Conservation (phyloP, 495 filamentous ascomycete genomes). For the Podospora appendiculata region DNA sequence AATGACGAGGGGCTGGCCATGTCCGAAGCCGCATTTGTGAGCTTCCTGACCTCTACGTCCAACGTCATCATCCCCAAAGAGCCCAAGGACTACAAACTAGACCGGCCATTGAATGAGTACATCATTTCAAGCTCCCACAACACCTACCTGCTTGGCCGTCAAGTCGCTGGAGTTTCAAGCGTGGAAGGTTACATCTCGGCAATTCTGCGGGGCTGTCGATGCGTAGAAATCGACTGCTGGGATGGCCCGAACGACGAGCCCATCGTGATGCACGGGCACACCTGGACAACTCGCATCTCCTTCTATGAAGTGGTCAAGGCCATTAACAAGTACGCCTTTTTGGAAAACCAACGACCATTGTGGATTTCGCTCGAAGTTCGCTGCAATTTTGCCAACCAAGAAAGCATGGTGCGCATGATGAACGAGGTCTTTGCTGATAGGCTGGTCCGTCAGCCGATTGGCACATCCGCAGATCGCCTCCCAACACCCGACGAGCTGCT, state of each 20-base stretch:
- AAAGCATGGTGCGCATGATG: conserved; percentile 86
- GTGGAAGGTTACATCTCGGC: conserved; percentile 90
- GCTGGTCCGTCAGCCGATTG: conserved; percentile 66
- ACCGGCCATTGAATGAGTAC: conserved; percentile 90
- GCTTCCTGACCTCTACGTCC: conserved; percentile 65
- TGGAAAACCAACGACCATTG: conserved; percentile 70
- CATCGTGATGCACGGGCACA: conserved; percentile 83
- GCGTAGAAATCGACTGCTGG: conserved; percentile 97
- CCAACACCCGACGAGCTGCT: conserved; percentile 82
- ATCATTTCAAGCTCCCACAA: conserved; percentile 99
- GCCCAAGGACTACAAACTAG: conserved; percentile 51
- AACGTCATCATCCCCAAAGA: conserved; percentile 56
- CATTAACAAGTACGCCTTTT: conserved; percentile 89
- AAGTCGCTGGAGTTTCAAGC: conserved; percentile 82
- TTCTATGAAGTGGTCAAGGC: conserved; percentile 87
- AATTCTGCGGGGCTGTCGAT: conserved; percentile 82
- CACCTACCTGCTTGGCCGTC: conserved; percentile 87
- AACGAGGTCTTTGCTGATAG: conserved; percentile 68
- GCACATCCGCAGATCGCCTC: conserved; percentile 54
- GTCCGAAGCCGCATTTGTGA: conserved; percentile 64
- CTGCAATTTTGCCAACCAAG: conserved; percentile 75
- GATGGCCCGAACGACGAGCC: conserved; percentile 82
- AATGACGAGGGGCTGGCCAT: conserved; percentile 49
- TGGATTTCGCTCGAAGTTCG: conserved; percentile 95
- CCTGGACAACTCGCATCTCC: conserved; percentile 74